phyloP scores from a whole-genome alignment of 768 basidiomycete genomes.

The Tulasnella calospora region DNA sequence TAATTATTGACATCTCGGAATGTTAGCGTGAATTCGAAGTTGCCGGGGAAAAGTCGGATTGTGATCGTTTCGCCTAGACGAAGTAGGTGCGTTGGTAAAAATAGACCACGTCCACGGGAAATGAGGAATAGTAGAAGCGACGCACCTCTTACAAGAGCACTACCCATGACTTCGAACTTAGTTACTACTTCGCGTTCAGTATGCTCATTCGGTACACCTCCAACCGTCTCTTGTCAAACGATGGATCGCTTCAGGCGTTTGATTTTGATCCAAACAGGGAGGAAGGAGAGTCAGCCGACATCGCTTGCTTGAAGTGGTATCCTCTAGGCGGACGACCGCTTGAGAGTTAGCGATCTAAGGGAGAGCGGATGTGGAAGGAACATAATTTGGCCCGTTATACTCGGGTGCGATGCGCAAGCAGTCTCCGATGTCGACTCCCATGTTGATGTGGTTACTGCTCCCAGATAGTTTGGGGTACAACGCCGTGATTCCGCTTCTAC shows the following conservation, averaged over 20 bases:
- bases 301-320: slow-evolving; percentile 98
- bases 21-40: slow-evolving; percentile 98
- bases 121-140: neutral
- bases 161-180: no score
- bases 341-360: neutral
- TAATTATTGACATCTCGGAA: slow-evolving; percentile 99
- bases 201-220: slow-evolving; percentile 96
- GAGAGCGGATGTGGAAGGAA: slow-evolving; percentile 19
- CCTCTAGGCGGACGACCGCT: slow-evolving; percentile 53
- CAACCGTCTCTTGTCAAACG: slow-evolving; percentile 95
- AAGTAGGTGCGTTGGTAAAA: neutral
- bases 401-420: slow-evolving; percentile 99
- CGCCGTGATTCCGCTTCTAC: slow-evolving; percentile 89
- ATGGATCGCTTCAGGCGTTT: slow-evolving; percentile 99
- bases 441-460: slow-evolving; percentile 96
- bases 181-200: slow-evolving; percentile 89
- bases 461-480: slow-evolving; percentile 98
- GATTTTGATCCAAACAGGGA: slow-evolving; percentile 96
- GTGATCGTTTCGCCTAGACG: slow-evolving; percentile 80
- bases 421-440: slow-evolving; percentile 99
- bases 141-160: slow-evolving; percentile 43
- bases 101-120: neutral
- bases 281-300: slow-evolving; percentile 98
- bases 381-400: slow-evolving; percentile 98
- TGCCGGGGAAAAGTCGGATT: slow-evolving; percentile 93